Percentiles rank a stretch among this genome's conserved stretches.
These are phyloP conservation scores for Codiaeum variegatum DNA, from an alignment of 441 rosid genomes.

Conservation along the genomic window DNA sequence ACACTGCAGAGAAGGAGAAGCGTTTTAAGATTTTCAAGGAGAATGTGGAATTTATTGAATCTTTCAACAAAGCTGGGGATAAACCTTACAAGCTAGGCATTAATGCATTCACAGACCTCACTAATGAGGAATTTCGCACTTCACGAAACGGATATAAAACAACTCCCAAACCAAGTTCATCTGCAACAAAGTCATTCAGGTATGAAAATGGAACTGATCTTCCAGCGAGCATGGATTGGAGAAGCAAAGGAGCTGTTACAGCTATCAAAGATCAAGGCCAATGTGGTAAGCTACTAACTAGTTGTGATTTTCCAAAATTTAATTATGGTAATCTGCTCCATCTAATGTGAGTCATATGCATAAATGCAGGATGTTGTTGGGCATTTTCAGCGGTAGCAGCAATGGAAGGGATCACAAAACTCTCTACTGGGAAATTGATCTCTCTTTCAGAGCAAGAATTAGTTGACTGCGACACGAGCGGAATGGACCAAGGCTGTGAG, in stretches of 20 bases:
- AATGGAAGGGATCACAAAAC: conserved; percentile 57
- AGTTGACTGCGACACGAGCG: conserved; percentile 57
- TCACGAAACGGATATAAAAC: conserved; percentile 17
- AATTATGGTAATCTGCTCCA: background rate
- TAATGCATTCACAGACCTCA: conserved; percentile 65
- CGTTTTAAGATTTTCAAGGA: conserved; percentile 49
- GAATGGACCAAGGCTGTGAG: conserved; percentile 57
- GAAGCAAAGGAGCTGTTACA: conserved; percentile 65
- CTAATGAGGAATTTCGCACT: conserved; percentile 50
- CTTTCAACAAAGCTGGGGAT: conserved; percentile 39
- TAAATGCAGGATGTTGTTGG: conserved; percentile 44
- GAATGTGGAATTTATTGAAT: conserved; percentile 43
- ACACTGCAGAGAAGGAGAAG: conserved; percentile 36
- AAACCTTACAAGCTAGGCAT: conserved; percentile 49
- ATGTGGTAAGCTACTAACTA: conserved; percentile 41
- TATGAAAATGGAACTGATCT: conserved; percentile 14
- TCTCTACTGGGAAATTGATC: conserved; percentile 36
- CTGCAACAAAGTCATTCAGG: conserved; percentile 12
- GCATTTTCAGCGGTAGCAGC: conserved; percentile 73
- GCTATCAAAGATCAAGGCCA: conserved; percentile 66
- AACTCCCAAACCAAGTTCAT: too few species aligned
- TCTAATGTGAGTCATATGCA: too few species aligned
- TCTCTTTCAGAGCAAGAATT: conserved; percentile 69
- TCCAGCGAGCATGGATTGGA: conserved; percentile 49
- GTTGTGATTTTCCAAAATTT: background rate